Evolutionary conservation across 306 rosid species (phyloP), one percentile per base, ranked within the genome.

Genomic region (Albizia julibrissin): DNA sequence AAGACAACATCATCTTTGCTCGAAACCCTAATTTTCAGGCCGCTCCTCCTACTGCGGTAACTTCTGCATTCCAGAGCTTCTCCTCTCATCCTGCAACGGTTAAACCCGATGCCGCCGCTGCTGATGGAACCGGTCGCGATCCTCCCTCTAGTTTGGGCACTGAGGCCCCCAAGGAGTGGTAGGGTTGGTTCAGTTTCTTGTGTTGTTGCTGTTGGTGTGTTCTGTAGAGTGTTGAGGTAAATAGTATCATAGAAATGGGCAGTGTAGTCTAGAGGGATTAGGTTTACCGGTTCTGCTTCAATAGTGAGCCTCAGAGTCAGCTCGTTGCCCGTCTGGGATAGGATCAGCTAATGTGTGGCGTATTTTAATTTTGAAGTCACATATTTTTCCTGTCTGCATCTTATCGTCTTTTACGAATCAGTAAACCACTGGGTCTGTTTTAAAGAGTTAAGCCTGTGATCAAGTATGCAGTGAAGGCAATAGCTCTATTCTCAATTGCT

Each of bases 21-120:
- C 92, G 80, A 79, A 88, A 82, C 94, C 98, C 92, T 87, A 94
- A 82, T 87, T 85, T 78, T 39, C 91, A 73, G 5, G 72, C 89
- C 34, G 39, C 69, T 9, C 80, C 87, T n/a, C 18, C 68, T 79
- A 15, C 83, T n/a, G 81, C 87, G 0, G 70, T 76, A 13, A 72
- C 87, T 69, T 84, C 94, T 18, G 91, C 83, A 13, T 89, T 87
- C 43, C 90, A 73, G 44, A 88, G 44, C 82, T 85, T 89, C 82
- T 2, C 87, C 14, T 31, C 88, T 49, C 84, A 68, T 65, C 46
- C 85, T 2, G 71, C 66, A 13, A 77, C 83, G 42, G 27, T 49
- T 14, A 84, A 89, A 70, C 78, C 80, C 18, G 89, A 83, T 2
- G 59, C 87, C 3, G 62, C 26, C 39, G n/a, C 74, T 16, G 61